These are phyloP conservation scores for Botrytis byssoidea DNA, from an alignment of 2,329 filamentous ascomycete species.

Conservation along the genomic window DNA sequence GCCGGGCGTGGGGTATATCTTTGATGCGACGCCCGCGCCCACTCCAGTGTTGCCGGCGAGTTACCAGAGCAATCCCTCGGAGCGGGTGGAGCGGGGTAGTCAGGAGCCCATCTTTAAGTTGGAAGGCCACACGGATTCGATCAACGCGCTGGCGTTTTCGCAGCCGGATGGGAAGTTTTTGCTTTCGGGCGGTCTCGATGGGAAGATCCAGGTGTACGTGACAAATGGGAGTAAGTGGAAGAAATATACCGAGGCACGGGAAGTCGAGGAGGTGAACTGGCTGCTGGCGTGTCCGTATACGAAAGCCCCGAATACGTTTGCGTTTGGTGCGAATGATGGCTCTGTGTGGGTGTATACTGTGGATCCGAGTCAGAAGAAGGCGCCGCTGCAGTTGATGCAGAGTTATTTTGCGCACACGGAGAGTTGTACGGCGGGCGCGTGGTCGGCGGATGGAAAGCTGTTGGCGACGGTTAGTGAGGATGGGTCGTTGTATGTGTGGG, in stretches of 20 bases:
- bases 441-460: conserved; percentile 83
- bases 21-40: conserved; percentile 67
- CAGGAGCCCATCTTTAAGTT: conserved; percentile 69
- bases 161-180: conserved; percentile 79
- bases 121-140: conserved; percentile 88
- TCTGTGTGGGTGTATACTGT: conserved; percentile 96
- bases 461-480: conserved; percentile 90
- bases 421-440: conserved; percentile 83
- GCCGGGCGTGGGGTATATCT: conserved; percentile 76
- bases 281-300: conserved; percentile 70
- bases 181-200: conserved; percentile 85
- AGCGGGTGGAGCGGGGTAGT: conserved; percentile 55
- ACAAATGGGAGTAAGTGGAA: conserved; percentile 56
- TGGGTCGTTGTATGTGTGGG: conserved; percentile 85
- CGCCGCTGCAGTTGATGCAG: conserved; percentile 77
- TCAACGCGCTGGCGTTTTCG: conserved; percentile 85
- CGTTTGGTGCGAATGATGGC: conserved; percentile 84
- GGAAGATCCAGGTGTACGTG: conserved; percentile 64
- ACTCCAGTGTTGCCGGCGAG: conserved; percentile 72
- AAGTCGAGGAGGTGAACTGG: conserved; percentile 97
- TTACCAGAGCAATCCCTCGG: conserved; percentile 66
- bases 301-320: conserved; percentile 74
- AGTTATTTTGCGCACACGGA: conserved; percentile 89
- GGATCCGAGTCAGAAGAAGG: conserved; percentile 59
- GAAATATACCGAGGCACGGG: conserved; percentile 74